phyloP scores from a whole-genome alignment of 2,329 filamentous ascomycete genomes.

The Cylindrodendrum hubeiense region DNA sequence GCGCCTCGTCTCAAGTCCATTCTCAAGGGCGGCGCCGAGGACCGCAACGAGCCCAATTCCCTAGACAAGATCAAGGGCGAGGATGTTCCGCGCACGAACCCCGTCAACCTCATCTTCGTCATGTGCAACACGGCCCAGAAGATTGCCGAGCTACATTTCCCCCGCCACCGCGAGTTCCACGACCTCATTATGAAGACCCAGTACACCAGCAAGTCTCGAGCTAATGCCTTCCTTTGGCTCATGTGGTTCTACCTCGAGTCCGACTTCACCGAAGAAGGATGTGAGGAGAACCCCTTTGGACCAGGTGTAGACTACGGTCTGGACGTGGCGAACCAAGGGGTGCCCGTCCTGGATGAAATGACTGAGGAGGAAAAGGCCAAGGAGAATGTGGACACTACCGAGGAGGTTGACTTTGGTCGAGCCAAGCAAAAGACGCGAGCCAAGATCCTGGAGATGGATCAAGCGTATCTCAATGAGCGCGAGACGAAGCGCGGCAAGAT shows the following conservation, averaged over 20 bases:
- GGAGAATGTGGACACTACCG: conserved; percentile 81
- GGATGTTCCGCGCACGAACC: conserved; percentile 83
- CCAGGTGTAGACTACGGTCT: conserved; percentile 74
- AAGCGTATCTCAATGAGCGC: conserved; percentile 73
- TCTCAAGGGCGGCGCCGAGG: conserved; percentile 94
- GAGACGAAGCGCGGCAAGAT: conserved; percentile 68
- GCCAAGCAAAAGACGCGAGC: conserved; percentile 81
- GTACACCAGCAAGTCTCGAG: conserved; percentile 84
- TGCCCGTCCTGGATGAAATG: conserved; percentile 76
- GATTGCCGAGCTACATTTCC: conserved; percentile 93
- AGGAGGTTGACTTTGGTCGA: conserved; percentile 78
- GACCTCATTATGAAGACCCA: conserved; percentile 94
- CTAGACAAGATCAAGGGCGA: conserved; percentile 82
- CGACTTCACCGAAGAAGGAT: conserved; percentile 90
- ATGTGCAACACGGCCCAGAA: conserved; percentile 91
- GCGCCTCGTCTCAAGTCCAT: conserved; percentile 97
- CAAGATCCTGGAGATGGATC: conserved; percentile 81
- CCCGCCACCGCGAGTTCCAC: conserved; percentile 88
- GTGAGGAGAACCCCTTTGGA: conserved; percentile 92
- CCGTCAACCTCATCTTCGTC: conserved; percentile 96
- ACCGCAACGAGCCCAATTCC: conserved; percentile 84
- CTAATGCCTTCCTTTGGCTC: conserved; percentile 92
- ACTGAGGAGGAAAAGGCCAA: conserved; percentile 71
- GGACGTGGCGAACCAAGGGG: conserved; percentile 75
- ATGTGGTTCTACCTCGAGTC: conserved; percentile 99